Evolutionary conservation across 2,329 filamentous ascomycete species (phyloP).

Genomic region (Mariannaea sp.): DNA sequence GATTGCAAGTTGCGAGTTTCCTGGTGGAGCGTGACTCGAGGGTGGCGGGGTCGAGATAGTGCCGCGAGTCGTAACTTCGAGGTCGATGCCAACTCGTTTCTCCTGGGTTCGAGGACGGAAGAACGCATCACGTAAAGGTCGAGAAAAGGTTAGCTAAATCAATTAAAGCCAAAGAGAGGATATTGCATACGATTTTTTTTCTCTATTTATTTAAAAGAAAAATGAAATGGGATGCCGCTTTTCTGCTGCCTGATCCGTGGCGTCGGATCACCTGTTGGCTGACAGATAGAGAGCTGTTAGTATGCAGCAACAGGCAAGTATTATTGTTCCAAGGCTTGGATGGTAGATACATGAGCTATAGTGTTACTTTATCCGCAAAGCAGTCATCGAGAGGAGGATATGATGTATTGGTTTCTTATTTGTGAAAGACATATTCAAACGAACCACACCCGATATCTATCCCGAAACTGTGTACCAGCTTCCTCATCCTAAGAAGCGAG

Average conservation of each 20-base stretch:
- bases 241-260: too few relatives aligned
- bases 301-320: background rate
- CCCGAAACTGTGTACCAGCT: constrained; percentile 18
- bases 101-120: constrained; percentile 28
- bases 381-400: background rate
- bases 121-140: constrained; percentile 13
- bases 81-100: too few relatives aligned
- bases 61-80: constrained; percentile 38
- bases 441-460: background rate
- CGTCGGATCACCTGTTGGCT: too few relatives aligned
- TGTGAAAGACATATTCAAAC: background rate
- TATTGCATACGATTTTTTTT: too few relatives aligned
- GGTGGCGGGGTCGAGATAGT: constrained; percentile 36
- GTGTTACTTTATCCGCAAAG: background rate
- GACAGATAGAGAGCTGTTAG: too few relatives aligned
- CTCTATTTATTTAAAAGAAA: too few relatives aligned
- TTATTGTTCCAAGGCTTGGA: too few relatives aligned
- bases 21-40: constrained; percentile 12
- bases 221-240: too few relatives aligned
- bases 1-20: constrained; percentile 18
- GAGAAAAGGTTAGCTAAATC: background rate
- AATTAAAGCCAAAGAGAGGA: too few relatives aligned
- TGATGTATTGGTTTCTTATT: too few relatives aligned
- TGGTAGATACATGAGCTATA: too few relatives aligned
- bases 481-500: constrained; percentile 18